Evolutionary conservation across 2,329 filamentous ascomycete species (phyloP).

Genomic region (Fulvia fulva): DNA sequence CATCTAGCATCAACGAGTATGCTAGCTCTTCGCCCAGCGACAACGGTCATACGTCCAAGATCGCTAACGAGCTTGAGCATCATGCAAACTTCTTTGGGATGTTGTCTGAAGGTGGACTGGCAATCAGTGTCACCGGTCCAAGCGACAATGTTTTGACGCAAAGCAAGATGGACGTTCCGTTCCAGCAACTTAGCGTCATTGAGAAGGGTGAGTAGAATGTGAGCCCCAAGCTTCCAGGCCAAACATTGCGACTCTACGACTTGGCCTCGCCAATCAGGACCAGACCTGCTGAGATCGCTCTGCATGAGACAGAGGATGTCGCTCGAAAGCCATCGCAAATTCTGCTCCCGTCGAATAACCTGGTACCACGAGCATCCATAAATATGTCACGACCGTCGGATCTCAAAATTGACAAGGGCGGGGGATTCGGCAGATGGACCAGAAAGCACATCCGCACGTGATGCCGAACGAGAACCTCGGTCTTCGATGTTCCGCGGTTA

Average conservation of each 20-base stretch:
- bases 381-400: too few relatives aligned
- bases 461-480: background rate
- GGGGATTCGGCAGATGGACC: background rate
- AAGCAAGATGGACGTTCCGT: conserved; percentile 50
- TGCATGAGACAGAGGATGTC: background rate
- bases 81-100: conserved; percentile 55
- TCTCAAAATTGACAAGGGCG: background rate
- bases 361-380: too few relatives aligned
- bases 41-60: background rate
- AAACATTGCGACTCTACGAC: background rate
- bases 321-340: background rate
- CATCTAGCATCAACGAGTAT: conserved; percentile 41
- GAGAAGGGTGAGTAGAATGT: background rate
- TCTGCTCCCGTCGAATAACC: too few relatives aligned
- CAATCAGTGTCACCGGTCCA: conserved; percentile 34
- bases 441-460: background rate
- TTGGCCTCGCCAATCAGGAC: background rate
- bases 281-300: background rate
- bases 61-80: conserved; percentile 6
- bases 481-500: background rate
- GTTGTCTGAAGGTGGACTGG: conserved; percentile 59
- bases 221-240: too few relatives aligned
- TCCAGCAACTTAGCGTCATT: conserved; percentile 9
- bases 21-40: conserved; percentile 3
- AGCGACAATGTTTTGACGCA: conserved; percentile 10